phyloP scores from a whole-genome alignment of 1,284 basidiomycete genomes.

The Trichosporon faecale region DNA sequence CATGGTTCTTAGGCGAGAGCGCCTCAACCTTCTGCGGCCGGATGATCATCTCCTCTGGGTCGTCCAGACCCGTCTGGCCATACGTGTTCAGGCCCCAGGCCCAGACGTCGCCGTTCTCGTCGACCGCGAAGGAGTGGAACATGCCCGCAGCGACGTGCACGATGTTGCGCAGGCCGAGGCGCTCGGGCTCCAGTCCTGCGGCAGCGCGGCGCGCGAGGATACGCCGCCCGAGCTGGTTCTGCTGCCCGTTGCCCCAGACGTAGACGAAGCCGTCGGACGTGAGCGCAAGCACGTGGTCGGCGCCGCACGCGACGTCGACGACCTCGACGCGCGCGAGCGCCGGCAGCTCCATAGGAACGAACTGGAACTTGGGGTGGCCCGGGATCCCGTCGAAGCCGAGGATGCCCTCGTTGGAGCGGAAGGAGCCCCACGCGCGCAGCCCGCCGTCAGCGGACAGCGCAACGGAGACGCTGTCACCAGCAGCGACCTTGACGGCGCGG shows the following conservation, averaged over 20 bases:
- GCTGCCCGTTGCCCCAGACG: conserved; percentile 74
- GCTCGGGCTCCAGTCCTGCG: conserved; percentile 69
- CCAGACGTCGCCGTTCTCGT: conserved; percentile 75
- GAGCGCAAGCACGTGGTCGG: conserved; percentile 81
- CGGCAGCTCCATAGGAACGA: conserved; percentile 53
- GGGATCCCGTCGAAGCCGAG: conserved; percentile 74
- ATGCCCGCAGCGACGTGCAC: conserved; percentile 73
- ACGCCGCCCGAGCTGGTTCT: conserved; percentile 79
- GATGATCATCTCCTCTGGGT: conserved; percentile 59
- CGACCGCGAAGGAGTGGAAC: conserved; percentile 85
- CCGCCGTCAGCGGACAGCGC: conserved; percentile 74
- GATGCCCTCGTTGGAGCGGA: conserved; percentile 76
- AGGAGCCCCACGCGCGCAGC: conserved; percentile 85
- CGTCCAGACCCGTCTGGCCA: conserved; percentile 61
- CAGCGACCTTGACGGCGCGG: conserved; percentile 74
- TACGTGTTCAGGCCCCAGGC: conserved; percentile 87
- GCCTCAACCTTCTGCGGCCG: conserved; percentile 66
- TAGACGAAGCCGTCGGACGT: conserved; percentile 80
- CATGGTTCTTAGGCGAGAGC: conserved; percentile 65
- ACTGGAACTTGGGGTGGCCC: conserved; percentile 51
- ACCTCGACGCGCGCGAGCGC: conserved; percentile 56
- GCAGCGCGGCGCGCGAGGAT: conserved; percentile 79
- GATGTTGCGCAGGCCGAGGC: conserved; percentile 71
- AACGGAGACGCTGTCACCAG: conserved; percentile 80
- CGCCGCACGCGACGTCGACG: conserved; percentile 71